Conservation (phyloP, 2,329 filamentous ascomycete species). For the Exophiala aquamarina region DNA sequence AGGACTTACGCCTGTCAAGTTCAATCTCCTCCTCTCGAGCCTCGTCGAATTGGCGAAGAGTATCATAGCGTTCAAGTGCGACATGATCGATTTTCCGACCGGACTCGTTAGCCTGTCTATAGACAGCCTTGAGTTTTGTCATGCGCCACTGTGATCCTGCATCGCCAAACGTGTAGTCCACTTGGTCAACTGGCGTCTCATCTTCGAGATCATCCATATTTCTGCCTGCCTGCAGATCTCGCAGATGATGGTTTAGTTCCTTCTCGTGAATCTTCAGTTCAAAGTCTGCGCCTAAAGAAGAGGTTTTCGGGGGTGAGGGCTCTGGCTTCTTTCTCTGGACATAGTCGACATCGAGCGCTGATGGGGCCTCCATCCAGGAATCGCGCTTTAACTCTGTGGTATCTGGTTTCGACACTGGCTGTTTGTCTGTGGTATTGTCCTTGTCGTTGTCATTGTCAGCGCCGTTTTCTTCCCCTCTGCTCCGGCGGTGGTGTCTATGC, state of each 20-base stretch:
- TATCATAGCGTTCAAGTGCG: conserved; percentile 78
- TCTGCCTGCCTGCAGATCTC: conserved; percentile 57
- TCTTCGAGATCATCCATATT: conserved; percentile 49
- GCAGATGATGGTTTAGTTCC: conserved; percentile 75
- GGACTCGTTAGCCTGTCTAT: conserved; percentile 72
- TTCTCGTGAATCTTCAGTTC: conserved; percentile 73
- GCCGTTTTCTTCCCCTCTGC: conserved; percentile 31
- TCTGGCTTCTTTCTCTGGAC: conserved; percentile 52
- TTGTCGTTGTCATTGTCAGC: conserved; percentile 20
- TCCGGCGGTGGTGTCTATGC: conserved; percentile 27
- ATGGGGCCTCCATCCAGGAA: conserved; percentile 91
- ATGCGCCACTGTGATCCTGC: conserved; percentile 91
- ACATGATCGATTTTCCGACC: conserved; percentile 76
- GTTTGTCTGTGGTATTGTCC: conserved; percentile 11
- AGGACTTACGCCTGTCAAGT: conserved; percentile 75
- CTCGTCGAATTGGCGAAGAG: conserved; percentile 82
- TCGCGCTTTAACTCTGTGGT: conserved; percentile 63
- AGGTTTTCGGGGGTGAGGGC: conserved; percentile 42
- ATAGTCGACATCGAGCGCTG: conserved; percentile 80
- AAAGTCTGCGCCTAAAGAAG: conserved; percentile 56
- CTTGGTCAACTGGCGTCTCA: conserved; percentile 56
- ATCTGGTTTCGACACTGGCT: conserved; percentile 31
- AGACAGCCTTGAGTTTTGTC: conserved; percentile 88
- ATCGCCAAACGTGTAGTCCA: conserved; percentile 86
- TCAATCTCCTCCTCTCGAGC: conserved; percentile 92